Base-by-base conservation (phyloP, 345 rosid species). In the Populus deltoides region DNA sequence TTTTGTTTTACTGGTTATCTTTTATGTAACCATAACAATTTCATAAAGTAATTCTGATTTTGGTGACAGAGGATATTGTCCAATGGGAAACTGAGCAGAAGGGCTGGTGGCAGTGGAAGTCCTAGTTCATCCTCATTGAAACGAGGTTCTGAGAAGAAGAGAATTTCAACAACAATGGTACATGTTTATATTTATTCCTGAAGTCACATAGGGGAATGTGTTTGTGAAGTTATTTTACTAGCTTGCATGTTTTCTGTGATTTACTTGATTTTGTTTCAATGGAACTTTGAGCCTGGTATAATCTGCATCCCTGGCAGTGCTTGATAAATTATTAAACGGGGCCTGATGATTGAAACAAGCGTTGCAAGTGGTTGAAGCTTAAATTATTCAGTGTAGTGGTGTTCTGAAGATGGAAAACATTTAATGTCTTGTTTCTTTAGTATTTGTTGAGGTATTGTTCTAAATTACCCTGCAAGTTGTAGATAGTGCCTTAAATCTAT, bases 141-240 rank as follows among this genome's bases (percentile, higher is more conserved):
- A 83, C 84, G 90, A 68, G 87, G 83, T 75, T 87, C 89, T 82
- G 92, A 88, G 55, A 92, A 85, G 87, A 89, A 86, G 81, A 80
- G 83, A 72, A 80, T 29, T 76, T 87, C 91, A 33, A 83, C 88
- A 61, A 81, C 79, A 70, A 87, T 86, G 91, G 90, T 88, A 85
- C 57, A 55, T 47, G 20, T n/a, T 63, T 36, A 29, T 10, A 43
- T 35, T 8, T 24, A 66, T 69, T 57, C 53, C 27, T 57, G 29
- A 74, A 29, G 38, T 24, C 55, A 74, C 22, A 17, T 33, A 25
- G 70, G 16, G 55, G 29, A 16, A 53, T 63, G 31, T n/a, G 7
- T 61, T 65, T 25, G 7, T 15, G 35, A 8, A 39, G 45, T 29
- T 70, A 2, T 17, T 61, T 20, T 24, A 41, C 68, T 17, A 39